These are phyloP conservation scores for Solanum hybrid DNA, from an alignment of 305 asterid genomes.

Conservation along the genomic window DNA sequence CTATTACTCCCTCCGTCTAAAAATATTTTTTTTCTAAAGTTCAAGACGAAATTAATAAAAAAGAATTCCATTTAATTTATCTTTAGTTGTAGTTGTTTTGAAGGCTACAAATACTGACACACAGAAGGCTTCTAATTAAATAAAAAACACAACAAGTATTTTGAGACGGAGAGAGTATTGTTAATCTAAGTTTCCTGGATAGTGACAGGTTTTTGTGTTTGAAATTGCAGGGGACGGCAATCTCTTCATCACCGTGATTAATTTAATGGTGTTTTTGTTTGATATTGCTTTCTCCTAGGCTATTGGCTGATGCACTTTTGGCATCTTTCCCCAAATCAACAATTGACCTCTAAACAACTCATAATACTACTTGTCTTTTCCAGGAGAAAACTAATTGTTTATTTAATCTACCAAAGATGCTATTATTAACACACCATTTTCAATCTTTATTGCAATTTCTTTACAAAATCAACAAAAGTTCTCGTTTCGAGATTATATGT, in stretches of 20 bases:
- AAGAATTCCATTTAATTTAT: neutral
- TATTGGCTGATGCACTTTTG: conserved; percentile 13
- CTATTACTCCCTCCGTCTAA: neutral
- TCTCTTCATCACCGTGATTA: conserved; percentile 17
- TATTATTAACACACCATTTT: neutral
- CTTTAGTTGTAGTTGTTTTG: neutral
- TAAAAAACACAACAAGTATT: neutral
- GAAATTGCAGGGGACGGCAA: conserved; percentile 55
- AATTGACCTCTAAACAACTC: conserved; percentile 45
- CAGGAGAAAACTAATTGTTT: neutral
- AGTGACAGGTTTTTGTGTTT: conserved; percentile 13
- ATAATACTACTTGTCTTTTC: conserved; percentile 10
- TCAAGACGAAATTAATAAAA: neutral
- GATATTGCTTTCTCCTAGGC: neutral
- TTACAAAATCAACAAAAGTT: neutral
- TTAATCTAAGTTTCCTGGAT: conserved; percentile 10
- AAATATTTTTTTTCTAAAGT: neutral
- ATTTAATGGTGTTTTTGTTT: conserved; percentile 12
- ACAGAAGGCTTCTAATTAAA: neutral
- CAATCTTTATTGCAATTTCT: neutral
- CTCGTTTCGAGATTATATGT: neutral
- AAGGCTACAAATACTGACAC: neutral
- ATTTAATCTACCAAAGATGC: neutral
- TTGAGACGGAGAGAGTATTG: neutral
- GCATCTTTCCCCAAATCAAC: conserved; percentile 2